A percentile compares a stretch with the other conserved stretches of the same genome.
phyloP scores from a whole-genome alignment of 2,329 filamentous ascomycete genomes.

The Bipolaris zeicola region DNA sequence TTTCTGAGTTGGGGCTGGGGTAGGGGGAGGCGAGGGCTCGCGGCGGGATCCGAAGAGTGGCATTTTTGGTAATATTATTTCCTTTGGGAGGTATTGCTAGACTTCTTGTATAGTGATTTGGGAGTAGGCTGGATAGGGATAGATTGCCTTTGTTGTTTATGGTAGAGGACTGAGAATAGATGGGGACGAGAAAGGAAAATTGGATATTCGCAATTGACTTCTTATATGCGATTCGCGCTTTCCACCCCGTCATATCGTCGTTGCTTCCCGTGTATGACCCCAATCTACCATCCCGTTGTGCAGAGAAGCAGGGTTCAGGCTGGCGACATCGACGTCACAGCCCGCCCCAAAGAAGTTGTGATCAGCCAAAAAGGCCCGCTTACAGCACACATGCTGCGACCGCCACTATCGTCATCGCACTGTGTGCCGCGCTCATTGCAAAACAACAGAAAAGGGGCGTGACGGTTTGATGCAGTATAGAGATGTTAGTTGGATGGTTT shows the following conservation, averaged over 20 bases:
- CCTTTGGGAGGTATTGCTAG: too few relatives aligned
- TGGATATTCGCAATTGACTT: too few relatives aligned
- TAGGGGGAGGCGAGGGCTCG: constrained; percentile 30
- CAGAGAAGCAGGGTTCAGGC: constrained; percentile 11
- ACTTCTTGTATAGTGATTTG: too few relatives aligned
- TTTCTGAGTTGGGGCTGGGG: constrained; percentile 33
- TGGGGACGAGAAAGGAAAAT: not conserved
- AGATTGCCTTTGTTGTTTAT: too few relatives aligned
- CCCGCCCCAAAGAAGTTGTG: constrained; percentile 1
- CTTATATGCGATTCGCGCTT: not conserved
- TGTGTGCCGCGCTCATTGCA: not conserved
- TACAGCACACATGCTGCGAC: constrained; percentile 1
- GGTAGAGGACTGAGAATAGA: not conserved
- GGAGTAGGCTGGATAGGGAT: too few relatives aligned
- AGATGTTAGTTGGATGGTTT: not conserved
- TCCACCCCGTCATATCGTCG: not conserved
- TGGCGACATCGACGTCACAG: constrained; percentile 25
- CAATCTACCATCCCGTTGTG: not conserved
- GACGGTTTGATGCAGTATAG: not conserved
- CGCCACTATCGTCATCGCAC: constrained; percentile 13
- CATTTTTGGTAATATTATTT: constrained; percentile 24
- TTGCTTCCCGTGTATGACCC: not conserved
- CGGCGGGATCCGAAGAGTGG: constrained; percentile 44
- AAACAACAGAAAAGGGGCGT: not conserved
- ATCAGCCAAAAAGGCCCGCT: constrained; percentile 11